Percentiles rank a stretch among this genome's conserved stretches.
These are phyloP conservation scores for Backusella tarrabulga DNA, from an alignment of 192 early-diverging fungal genomes.

Conservation along the genomic window DNA sequence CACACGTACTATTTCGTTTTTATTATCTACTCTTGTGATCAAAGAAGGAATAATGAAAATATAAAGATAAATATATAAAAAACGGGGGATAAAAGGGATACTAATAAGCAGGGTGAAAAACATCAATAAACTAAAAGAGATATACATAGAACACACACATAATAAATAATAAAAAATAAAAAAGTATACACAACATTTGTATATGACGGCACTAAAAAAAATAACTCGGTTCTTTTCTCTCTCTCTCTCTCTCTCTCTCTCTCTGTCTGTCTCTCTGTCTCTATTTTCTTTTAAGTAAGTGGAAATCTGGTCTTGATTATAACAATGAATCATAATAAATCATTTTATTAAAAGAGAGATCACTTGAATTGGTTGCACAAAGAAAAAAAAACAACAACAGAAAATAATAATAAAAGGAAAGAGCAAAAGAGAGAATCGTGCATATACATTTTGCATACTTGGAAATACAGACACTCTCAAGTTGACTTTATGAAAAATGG, in stretches of 20 bases:
- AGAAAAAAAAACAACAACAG: neutral
- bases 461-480: neutral
- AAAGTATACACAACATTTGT: neutral
- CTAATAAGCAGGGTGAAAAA: neutral
- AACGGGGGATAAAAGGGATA: neutral
- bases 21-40: neutral
- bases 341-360: neutral
- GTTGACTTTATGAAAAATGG: neutral
- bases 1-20: neutral
- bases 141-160: neutral
- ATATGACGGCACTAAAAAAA: neutral
- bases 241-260: neutral
- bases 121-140: neutral
- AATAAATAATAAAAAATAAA: neutral
- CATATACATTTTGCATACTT: slow-evolving; percentile 6
- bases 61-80: neutral
- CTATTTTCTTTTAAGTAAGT: neutral
- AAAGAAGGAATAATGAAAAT: neutral
- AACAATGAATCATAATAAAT: neutral
- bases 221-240: neutral
- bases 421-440: neutral
- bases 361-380: neutral
- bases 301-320: neutral
- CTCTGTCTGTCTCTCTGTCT: neutral
- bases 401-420: neutral